Percentiles rank a stretch among this genome's conserved stretches.
These are phyloP conservation scores for Berkeleyomyces rouxiae DNA, from an alignment of 2,329 filamentous ascomycete genomes.

Conservation along the genomic window DNA sequence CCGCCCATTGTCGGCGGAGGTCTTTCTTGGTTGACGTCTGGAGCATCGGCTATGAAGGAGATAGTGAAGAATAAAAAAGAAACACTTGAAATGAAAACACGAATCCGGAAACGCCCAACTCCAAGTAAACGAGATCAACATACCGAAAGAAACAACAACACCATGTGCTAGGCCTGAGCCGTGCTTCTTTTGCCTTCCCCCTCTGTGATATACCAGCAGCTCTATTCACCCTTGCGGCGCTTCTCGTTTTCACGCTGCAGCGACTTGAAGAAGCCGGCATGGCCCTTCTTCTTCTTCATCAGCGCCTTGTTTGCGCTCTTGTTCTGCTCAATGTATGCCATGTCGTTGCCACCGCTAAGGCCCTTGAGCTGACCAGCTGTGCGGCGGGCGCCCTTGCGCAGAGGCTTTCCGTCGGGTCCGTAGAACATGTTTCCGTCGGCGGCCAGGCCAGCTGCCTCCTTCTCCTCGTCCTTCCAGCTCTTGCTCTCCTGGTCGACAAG, in stretches of 20 bases:
- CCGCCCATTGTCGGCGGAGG: too few relatives aligned
- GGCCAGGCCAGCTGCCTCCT: constrained; percentile 7
- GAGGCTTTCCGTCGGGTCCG: constrained; percentile 15
- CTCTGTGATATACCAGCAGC: background rate
- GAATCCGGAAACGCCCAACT: background rate
- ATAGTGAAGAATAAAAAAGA: background rate
- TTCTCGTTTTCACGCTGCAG: constrained; percentile 24
- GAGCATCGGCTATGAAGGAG: too few relatives aligned
- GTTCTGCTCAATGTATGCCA: constrained; percentile 88
- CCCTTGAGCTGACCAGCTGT: constrained; percentile 76
- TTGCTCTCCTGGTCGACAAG: constrained; percentile 60
- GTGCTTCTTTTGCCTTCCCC: background rate
- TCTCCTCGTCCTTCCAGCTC: constrained; percentile 14
- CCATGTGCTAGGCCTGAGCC: too few relatives aligned
- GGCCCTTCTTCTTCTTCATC: constrained; percentile 26
- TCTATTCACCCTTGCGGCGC: constrained; percentile 11
- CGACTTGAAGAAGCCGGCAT: constrained; percentile 26
- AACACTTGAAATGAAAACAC: background rate
- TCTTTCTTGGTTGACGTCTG: too few relatives aligned
- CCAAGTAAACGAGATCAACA: too few relatives aligned
- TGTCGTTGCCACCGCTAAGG: constrained; percentile 79
- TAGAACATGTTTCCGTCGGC: constrained; percentile 15
- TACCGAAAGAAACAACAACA: too few relatives aligned
- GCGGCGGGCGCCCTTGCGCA: constrained; percentile 31
- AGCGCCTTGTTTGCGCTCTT: constrained; percentile 42